These are phyloP conservation scores for Annulohypoxylon moriforme DNA, from an alignment of 495 filamentous ascomycete species.

Conservation along the genomic window DNA sequence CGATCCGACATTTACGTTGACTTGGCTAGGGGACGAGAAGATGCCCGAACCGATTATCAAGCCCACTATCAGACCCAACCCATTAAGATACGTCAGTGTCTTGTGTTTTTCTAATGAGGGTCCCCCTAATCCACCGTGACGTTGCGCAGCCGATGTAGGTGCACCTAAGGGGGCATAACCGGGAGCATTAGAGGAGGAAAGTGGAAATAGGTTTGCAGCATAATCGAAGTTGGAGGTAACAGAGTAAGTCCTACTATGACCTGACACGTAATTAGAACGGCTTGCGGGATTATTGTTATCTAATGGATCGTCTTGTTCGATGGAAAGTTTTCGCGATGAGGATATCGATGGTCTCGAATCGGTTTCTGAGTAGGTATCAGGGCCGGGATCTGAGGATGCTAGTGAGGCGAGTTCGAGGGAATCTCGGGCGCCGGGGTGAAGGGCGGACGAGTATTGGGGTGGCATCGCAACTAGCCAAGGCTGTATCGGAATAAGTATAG, in stretches of 20 bases:
- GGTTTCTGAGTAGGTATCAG: slow-evolving; percentile 68
- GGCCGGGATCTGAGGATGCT: slow-evolving; percentile 77
- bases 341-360: slow-evolving; percentile 85
- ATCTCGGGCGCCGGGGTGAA: slow-evolving; percentile 71
- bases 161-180: slow-evolving; percentile 86
- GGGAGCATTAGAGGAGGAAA: slow-evolving; percentile 82
- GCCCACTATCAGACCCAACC: slow-evolving; percentile 88
- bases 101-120: slow-evolving; percentile 92
- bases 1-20: slow-evolving; percentile 91
- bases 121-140: slow-evolving; percentile 56
- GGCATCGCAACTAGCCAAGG: slow-evolving; percentile 51
- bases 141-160: slow-evolving; percentile 66
- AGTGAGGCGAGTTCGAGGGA: slow-evolving; percentile 96
- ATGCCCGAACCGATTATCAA: slow-evolving; percentile 98
- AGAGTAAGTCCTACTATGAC: slow-evolving; percentile 79
- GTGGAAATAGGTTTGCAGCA: slow-evolving; percentile 86
- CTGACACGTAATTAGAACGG: slow-evolving; percentile 56
- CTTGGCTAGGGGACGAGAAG: slow-evolving; percentile 93
- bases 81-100: slow-evolving; percentile 93
- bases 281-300: slow-evolving; percentile 67
- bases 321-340: slow-evolving; percentile 89
- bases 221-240: slow-evolving; percentile 96
- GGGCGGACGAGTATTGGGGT: slow-evolving; percentile 60
- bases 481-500: slow-evolving; percentile 14
- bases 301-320: slow-evolving; percentile 86